Evolutionary conservation across 192 early-diverging fungal species (phyloP).

Genomic region (Lobosporangium transversale): DNA sequence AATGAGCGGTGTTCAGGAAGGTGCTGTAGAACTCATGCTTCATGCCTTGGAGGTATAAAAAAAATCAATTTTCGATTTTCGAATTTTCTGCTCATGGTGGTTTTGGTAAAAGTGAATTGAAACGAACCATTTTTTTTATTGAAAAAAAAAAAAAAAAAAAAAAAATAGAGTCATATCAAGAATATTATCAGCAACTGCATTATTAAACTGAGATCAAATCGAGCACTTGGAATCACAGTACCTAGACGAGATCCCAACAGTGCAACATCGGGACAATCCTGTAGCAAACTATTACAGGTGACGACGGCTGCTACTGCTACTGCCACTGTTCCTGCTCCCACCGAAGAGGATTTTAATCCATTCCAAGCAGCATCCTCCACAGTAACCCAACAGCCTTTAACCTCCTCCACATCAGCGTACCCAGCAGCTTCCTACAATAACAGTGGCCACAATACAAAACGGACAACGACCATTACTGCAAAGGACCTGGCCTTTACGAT

Average conservation of each 20-base stretch:
- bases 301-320: no score
- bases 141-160: no score
- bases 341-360: not conserved
- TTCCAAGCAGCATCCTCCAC: slow-evolving; percentile 3
- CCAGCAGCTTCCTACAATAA: slow-evolving; percentile 20
- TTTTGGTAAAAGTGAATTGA: no score
- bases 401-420: slow-evolving; percentile 1
- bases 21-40: slow-evolving; percentile 69
- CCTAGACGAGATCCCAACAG: slow-evolving; percentile 14
- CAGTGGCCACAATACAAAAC: slow-evolving; percentile 17
- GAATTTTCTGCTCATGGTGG: no score
- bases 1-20: slow-evolving; percentile 69
- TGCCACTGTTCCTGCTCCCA: no score
- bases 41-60: slow-evolving; percentile 69
- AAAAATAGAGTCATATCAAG: slow-evolving; percentile 68
- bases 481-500: slow-evolving; percentile 73
- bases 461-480: slow-evolving; percentile 54
- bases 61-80: not conserved
- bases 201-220: slow-evolving; percentile 71
- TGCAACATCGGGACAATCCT: slow-evolving; percentile 7
- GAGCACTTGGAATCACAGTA: slow-evolving; percentile 62
- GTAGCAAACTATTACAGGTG: not conserved
- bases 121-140: no score
- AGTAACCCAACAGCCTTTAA: slow-evolving; percentile 45
- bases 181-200: slow-evolving; percentile 74